Conservation (phyloP, 305 asterid genomes). For the Fraxinus sp. region DNA sequence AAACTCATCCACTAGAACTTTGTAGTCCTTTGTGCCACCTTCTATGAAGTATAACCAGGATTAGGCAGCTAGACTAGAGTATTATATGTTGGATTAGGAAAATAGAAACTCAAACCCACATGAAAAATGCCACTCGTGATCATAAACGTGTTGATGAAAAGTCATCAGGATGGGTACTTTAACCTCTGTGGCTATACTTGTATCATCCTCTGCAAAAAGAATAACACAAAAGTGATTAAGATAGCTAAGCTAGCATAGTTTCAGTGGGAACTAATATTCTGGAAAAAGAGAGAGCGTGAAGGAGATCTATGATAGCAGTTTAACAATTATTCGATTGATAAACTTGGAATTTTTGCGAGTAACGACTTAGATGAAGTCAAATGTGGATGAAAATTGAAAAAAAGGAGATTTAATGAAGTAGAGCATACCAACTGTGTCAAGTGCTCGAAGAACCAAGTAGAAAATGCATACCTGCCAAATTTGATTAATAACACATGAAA, state of each 20-base stretch:
- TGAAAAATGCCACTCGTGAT: constrained; percentile 47
- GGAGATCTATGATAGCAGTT: not conserved
- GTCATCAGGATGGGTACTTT: constrained; percentile 50
- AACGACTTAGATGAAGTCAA: not conserved
- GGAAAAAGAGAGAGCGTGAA: not conserved
- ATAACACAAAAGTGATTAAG: not conserved
- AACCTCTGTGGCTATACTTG: constrained; percentile 46
- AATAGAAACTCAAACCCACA: constrained; percentile 34
- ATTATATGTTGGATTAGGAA: not conserved
- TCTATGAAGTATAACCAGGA: not conserved
- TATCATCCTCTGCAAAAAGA: constrained; percentile 50
- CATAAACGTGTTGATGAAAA: constrained; percentile 45
- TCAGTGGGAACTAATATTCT: not conserved
- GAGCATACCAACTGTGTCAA: constrained; percentile 1
- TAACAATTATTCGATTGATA: not conserved
- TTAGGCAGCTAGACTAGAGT: constrained; percentile 12
- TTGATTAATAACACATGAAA: not conserved
- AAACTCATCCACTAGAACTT: constrained; percentile 53
- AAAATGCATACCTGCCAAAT: constrained; percentile 10
- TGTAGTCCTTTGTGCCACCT: constrained; percentile 55
- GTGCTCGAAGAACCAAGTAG: constrained; percentile 12
- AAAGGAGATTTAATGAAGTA: not conserved
- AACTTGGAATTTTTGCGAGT: not conserved
- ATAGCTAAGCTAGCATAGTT: not conserved
- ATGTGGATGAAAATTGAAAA: not conserved